Evolutionary conservation across 192 early-diverging fungal genomes (phyloP).

Genomic region (Dissophora globulifera): DNA sequence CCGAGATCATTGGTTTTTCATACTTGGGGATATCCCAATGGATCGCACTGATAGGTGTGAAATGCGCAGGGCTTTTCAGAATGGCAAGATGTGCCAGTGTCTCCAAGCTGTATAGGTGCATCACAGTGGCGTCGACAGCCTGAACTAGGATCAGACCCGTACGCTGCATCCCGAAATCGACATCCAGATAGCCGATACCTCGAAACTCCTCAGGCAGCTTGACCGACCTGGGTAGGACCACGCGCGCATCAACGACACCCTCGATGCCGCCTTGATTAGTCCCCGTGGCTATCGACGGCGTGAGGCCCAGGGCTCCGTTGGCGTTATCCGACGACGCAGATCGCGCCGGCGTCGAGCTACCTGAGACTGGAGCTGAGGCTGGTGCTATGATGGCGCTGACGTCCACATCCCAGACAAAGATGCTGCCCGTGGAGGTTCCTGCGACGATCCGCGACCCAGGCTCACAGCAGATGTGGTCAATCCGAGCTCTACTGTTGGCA

Average conservation of each 20-base stretch:
- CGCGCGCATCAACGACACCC: not conserved
- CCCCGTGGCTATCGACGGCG: not conserved
- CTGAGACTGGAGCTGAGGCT: slow-evolving; percentile 7
- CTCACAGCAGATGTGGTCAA: slow-evolving; percentile 43
- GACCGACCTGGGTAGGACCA: not conserved
- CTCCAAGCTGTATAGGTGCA: slow-evolving; percentile 38
- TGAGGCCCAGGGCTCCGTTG: not conserved
- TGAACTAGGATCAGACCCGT: slow-evolving; percentile 25
- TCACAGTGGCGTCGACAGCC: slow-evolving; percentile 14
- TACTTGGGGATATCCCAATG: slow-evolving; percentile 41
- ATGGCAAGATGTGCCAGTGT: slow-evolving; percentile 24
- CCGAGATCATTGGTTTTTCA: slow-evolving; percentile 45
- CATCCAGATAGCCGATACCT: slow-evolving; percentile 31
- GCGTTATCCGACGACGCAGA: not conserved
- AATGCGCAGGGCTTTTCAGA: slow-evolving; percentile 42
- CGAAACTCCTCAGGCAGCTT: slow-evolving; percentile 31
- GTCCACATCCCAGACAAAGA: slow-evolving; percentile 35
- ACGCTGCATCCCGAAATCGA: slow-evolving; percentile 20
- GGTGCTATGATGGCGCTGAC: slow-evolving; percentile 19
- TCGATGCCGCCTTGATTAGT: no score
- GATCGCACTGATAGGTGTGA: slow-evolving; percentile 31
- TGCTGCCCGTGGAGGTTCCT: slow-evolving; percentile 33
- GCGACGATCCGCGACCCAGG: slow-evolving; percentile 30
- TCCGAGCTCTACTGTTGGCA: not conserved
- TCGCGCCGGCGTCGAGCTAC: slow-evolving; percentile 8